phyloP scores from a whole-genome alignment of 495 filamentous ascomycete genomes.

The Penicillium riverlandense region DNA sequence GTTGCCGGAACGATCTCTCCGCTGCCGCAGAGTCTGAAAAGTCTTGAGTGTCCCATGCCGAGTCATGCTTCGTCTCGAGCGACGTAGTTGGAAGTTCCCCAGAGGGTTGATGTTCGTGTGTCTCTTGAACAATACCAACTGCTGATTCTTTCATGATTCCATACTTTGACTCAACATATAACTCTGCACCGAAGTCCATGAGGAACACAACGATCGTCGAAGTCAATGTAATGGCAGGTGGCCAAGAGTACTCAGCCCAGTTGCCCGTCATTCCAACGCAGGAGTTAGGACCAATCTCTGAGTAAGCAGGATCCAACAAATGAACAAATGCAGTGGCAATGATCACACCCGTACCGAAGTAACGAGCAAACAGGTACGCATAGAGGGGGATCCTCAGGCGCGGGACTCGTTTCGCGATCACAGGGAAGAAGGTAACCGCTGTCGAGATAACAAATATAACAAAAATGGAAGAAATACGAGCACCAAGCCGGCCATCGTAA shows the following conservation, averaged over 20 bases:
- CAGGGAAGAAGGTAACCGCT: constrained; percentile 53
- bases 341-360: constrained; percentile 68
- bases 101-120: no score
- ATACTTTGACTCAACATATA: constrained; percentile 46
- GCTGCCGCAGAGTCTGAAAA: constrained; percentile 7
- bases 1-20: constrained; percentile 24
- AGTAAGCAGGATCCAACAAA: constrained; percentile 49
- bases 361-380: constrained; percentile 67
- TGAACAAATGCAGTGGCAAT: constrained; percentile 62
- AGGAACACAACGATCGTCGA: constrained; percentile 32
- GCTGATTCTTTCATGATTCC: constrained; percentile 15
- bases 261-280: constrained; percentile 48
- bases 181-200: constrained; percentile 40
- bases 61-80: background rate
- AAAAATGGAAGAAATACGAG: constrained; percentile 37
- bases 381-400: constrained; percentile 53
- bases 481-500: constrained; percentile 37
- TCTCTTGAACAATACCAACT: no score
- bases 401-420: constrained; percentile 49
- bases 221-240: constrained; percentile 31
- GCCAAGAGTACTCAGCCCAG: constrained; percentile 41
- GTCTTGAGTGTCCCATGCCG: constrained; percentile 3
- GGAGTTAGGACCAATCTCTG: constrained; percentile 41
- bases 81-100: background rate
- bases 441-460: constrained; percentile 35